phyloP scores from a whole-genome alignment of 1,284 basidiomycete genomes.

The Fistulinella cinereoalba region DNA sequence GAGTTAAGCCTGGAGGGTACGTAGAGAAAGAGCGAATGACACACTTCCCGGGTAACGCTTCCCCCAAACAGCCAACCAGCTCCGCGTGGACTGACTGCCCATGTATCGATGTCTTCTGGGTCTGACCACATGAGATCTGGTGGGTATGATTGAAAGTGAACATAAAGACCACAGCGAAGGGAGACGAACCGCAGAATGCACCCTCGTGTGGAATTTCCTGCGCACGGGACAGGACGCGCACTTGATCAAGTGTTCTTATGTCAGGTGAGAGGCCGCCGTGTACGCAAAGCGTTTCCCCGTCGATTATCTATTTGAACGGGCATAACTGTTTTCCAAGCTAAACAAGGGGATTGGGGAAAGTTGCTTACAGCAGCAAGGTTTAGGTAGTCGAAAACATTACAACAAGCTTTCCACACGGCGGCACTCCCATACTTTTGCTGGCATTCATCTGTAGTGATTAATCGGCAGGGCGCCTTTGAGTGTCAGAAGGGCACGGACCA shows the following conservation, averaged over 20 bases:
- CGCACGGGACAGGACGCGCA: slow-evolving; percentile 85
- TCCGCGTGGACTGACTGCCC: slow-evolving; percentile 92
- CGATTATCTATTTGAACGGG: slow-evolving; percentile 70
- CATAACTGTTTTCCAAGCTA: background rate
- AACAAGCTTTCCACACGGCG: slow-evolving; percentile 94
- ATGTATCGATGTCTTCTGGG: slow-evolving; percentile 93
- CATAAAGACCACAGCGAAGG: background rate
- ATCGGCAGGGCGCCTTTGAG: background rate
- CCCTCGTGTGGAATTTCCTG: slow-evolving; percentile 97
- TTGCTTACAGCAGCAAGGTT: slow-evolving; percentile 85
- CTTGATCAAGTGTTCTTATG: slow-evolving; percentile 89
- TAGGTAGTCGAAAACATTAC: slow-evolving; percentile 91
- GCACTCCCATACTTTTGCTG: slow-evolving; percentile 96
- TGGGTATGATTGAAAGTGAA: background rate
- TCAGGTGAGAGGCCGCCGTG: slow-evolving; percentile 93
- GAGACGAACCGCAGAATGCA: slow-evolving; percentile 83
- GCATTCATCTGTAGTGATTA: slow-evolving; percentile 72
- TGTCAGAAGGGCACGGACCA: slow-evolving; percentile 49
- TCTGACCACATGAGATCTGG: slow-evolving; percentile 97
- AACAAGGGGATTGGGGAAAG: background rate
- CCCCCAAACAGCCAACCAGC: slow-evolving; percentile 96
- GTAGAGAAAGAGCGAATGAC: background rate
- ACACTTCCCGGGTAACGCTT: slow-evolving; percentile 80
- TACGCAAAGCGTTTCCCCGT: slow-evolving; percentile 87
- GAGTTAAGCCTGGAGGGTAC: slow-evolving; percentile 2